Conservation (phyloP, 345 rosid genomes). For the Euphorbia peplus region DNA sequence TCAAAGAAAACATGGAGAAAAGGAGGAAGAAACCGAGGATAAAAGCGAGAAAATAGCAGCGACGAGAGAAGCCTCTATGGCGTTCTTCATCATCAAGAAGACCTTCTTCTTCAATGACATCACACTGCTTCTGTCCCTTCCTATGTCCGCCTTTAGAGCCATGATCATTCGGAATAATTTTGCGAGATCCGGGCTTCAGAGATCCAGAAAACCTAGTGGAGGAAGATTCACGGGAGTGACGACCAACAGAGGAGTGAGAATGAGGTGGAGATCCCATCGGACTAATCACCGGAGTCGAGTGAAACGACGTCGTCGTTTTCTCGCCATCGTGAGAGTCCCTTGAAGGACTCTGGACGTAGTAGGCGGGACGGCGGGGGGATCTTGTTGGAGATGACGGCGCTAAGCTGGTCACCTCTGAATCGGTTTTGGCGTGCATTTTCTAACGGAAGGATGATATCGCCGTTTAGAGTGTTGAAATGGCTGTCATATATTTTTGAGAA, state of each 20-base stretch:
- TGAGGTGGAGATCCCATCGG: slow-evolving; percentile 94
- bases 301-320: slow-evolving; percentile 93
- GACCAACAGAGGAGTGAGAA: slow-evolving; percentile 87
- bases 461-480: not conserved
- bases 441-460: slow-evolving; percentile 4
- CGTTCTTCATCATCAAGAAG: slow-evolving; percentile 81
- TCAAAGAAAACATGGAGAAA: slow-evolving; percentile 74
- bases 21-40: slow-evolving; percentile 76
- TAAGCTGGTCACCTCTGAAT: slow-evolving; percentile 93
- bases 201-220: slow-evolving; percentile 92
- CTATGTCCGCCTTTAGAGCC: slow-evolving; percentile 36
- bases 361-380: slow-evolving; percentile 84
- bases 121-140: slow-evolving; percentile 62
- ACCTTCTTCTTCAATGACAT: slow-evolving; percentile 90
- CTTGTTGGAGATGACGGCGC: slow-evolving; percentile 85
- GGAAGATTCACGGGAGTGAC: slow-evolving; percentile 85
- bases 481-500: not conserved
- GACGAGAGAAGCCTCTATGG: slow-evolving; percentile 61
- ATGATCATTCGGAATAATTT: slow-evolving; percentile 81
- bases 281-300: slow-evolving; percentile 85
- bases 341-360: slow-evolving; percentile 94
- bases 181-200: slow-evolving; percentile 80
- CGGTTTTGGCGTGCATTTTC: slow-evolving; percentile 93
- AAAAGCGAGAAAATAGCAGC: slow-evolving; percentile 76
- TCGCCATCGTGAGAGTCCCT: slow-evolving; percentile 98